phyloP scores from a whole-genome alignment of 2,329 filamentous ascomycete genomes.

The Bretziella fagacearum region DNA sequence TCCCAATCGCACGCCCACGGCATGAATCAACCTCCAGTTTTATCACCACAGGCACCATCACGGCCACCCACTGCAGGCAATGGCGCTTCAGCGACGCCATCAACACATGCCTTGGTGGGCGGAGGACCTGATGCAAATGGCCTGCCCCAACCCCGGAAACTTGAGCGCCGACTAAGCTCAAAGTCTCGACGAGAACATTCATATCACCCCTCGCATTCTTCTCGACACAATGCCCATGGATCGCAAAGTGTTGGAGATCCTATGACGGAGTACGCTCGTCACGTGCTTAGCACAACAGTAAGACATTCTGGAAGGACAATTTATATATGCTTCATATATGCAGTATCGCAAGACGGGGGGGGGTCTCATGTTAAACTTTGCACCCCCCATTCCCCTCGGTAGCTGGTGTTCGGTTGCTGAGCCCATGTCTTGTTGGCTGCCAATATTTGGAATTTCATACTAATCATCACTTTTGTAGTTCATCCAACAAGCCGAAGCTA shows the following conservation, averaged over 20 bases:
- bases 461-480: constrained; percentile 36
- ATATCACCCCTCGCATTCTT: constrained; percentile 62
- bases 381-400: no score
- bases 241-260: constrained; percentile 62
- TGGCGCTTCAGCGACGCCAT: constrained; percentile 29
- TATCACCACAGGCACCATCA: constrained; percentile 22
- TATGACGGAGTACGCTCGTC: constrained; percentile 92
- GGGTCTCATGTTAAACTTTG: no score
- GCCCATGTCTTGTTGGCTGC: background rate
- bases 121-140: constrained; percentile 18
- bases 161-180: constrained; percentile 42
- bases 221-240: constrained; percentile 39
- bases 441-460: background rate
- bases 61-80: constrained; percentile 23
- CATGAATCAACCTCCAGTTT: background rate
- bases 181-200: constrained; percentile 54
- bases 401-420: background rate
- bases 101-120: constrained; percentile 13
- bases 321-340: background rate
- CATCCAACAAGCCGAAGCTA: constrained; percentile 90
- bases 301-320: constrained; percentile 20
- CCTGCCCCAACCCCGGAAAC: constrained; percentile 31
- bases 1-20: no score
- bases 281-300: constrained; percentile 87
- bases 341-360: background rate